Conservation (phyloP, 179 eudicot genomes). For the Patellifolia procumbens region DNA sequence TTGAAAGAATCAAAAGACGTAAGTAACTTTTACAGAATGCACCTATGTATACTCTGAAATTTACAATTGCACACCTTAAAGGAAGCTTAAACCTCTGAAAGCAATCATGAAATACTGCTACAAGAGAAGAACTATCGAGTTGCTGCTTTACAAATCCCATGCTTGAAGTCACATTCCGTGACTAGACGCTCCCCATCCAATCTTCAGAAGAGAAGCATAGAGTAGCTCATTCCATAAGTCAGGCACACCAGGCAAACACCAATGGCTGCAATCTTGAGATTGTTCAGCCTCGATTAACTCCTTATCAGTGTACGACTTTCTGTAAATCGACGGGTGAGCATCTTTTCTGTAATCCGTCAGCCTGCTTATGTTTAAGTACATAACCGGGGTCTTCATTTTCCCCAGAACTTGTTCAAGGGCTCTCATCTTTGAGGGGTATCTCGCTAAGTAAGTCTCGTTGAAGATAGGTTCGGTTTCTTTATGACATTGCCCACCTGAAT, state of each 20-base stretch:
- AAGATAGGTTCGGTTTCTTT: constrained; percentile 75
- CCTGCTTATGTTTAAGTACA: constrained; percentile 74
- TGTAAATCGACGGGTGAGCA: constrained; percentile 84
- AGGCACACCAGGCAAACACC: constrained; percentile 98
- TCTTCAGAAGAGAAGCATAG: constrained; percentile 55
- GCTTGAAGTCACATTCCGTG: not conserved
- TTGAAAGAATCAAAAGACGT: not conserved
- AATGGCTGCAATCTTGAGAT: constrained; percentile 94
- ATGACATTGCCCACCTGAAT: constrained; percentile 91
- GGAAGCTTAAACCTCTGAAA: not conserved
- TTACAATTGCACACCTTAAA: not conserved
- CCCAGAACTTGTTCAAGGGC: constrained; percentile 47
- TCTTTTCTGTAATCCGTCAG: constrained; percentile 85
- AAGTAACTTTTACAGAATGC: not conserved
- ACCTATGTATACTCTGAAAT: not conserved
- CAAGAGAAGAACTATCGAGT: not conserved
- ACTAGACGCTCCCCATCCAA: constrained; percentile 32
- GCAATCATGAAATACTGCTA: not conserved
- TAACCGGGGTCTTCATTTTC: constrained; percentile 71
- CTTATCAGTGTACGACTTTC: constrained; percentile 46
- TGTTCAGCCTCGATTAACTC: constrained; percentile 48
- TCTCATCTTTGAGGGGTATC: constrained; percentile 66
- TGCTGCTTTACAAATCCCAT: not conserved
- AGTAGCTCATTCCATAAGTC: constrained; percentile 89
- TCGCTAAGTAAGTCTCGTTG: constrained; percentile 51